Base-by-base conservation (phyloP, 2,329 filamentous ascomycete genomes). In the Ophiostoma quercus region DNA sequence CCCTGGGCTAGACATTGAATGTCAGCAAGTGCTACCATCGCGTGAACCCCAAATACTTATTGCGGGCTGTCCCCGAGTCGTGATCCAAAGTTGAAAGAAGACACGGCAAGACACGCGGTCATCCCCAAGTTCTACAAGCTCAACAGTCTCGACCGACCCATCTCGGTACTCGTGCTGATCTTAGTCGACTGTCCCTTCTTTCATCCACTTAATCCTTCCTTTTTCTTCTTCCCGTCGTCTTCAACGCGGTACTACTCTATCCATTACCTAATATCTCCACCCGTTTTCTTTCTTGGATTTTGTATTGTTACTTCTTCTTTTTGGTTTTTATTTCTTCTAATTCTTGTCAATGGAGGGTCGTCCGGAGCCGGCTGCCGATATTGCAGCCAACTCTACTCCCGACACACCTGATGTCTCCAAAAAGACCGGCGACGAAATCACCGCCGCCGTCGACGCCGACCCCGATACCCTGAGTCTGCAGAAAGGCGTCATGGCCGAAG, bases 401-500 rank as follows among this genome's bases (percentile, higher is more conserved):
- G 22, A 57, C 51, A 25, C 22, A 57, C n/a, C 51, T 57, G 22
- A 57, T 16, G 51, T 25, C 51, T 22, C 51, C 7, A 12, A 57
- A 25, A 25, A 68, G 67, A 47, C 57, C 11, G 68, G 25, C n/a
- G 60, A 34, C 60, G 68, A 66, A n/a, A 69, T 69, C 60, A 51
- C 57, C 9, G 68, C 41, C 1, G 57, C 67, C 47, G 34, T 22
- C 19, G 39, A 29, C 60, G 22, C 14, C 43, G 66, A 65, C 43
- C 25, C 47, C 41, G 66, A 68, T 60, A 63, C 68, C 37, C 22
- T 43, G 57, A 71, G 70, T 57, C 57, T 69, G 25, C 25, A 71
- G 22, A 71, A 69, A 57, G 51, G 51, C n/a, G 68, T 63, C 29
- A 32, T 71, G 8, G 37, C 68, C n/a, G 68, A 66, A 43, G 34